Conservation (phyloP, 257 asterid species). For the Eucommia ulmoides region DNA sequence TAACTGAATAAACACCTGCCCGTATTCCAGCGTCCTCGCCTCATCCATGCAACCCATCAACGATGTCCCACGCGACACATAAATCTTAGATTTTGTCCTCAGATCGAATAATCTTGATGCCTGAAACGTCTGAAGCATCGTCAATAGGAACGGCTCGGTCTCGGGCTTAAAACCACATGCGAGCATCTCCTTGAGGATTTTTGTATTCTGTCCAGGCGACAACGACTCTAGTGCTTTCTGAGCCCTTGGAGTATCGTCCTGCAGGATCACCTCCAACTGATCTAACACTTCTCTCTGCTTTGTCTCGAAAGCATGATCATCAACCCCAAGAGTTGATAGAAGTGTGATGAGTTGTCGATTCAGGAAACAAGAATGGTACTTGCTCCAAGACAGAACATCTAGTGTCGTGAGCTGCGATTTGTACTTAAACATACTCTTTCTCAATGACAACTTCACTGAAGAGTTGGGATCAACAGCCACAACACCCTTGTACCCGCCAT, state of each 20-base stretch:
- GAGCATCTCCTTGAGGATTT: constrained; percentile 64
- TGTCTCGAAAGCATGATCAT: constrained; percentile 46
- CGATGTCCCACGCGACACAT: constrained; percentile 80
- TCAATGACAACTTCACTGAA: constrained; percentile 34
- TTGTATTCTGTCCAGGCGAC: constrained; percentile 68
- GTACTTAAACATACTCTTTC: constrained; percentile 69
- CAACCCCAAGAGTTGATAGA: constrained; percentile 63
- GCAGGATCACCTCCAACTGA: constrained; percentile 48
- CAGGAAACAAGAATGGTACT: constrained; percentile 80
- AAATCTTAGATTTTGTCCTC: constrained; percentile 65
- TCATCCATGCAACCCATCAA: constrained; percentile 95
- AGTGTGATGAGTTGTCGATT: constrained; percentile 76
- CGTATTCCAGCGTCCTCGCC: constrained; percentile 54
- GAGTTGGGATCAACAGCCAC: constrained; percentile 68
- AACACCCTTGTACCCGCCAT: constrained; percentile 84
- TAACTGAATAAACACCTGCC: constrained; percentile 80
- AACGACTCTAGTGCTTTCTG: constrained; percentile 58
- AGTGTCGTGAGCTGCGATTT: constrained; percentile 57
- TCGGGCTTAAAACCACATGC: constrained; percentile 78
- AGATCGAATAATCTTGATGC: constrained; percentile 86
- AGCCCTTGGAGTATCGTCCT: too few species aligned
- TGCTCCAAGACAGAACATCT: constrained; percentile 88
- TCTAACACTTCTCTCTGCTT: constrained; percentile 69
- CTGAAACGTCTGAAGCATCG: constrained; percentile 70
- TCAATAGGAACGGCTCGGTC: constrained; percentile 66